phyloP scores from a whole-genome alignment of 73 alveolate genomes.

The Blepharisma stoltei region DNA sequence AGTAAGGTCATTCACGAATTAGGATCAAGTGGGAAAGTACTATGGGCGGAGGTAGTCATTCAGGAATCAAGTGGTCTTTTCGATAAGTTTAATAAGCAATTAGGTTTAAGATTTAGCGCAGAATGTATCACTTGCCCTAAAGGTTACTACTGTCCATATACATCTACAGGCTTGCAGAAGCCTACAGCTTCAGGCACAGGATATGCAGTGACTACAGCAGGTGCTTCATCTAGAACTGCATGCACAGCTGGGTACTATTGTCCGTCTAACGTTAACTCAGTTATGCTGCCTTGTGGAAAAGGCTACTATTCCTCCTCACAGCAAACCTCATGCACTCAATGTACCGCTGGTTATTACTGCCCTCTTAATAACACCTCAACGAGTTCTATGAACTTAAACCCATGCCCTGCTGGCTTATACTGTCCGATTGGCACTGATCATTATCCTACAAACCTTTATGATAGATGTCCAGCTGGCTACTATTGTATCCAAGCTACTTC shows the following conservation, averaged over 20 bases:
- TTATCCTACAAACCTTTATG: conserved; percentile 3
- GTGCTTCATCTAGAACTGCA: conserved; percentile 9
- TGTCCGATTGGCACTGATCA: conserved; percentile 56
- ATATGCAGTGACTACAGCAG: conserved; percentile 24
- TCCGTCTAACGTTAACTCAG: conserved; percentile 35
- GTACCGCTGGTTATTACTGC: conserved; percentile 49
- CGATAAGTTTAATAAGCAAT: background rate
- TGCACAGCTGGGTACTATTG: conserved; percentile 67
- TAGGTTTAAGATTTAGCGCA: background rate
- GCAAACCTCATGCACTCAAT: conserved; percentile 35
- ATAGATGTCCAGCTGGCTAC: conserved; percentile 43
- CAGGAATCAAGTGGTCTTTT: background rate
- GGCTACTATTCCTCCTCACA: conserved; percentile 31
- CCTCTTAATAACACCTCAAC: background rate
- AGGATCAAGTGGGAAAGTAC: too few relatives aligned
- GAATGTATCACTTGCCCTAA: conserved; percentile 20
- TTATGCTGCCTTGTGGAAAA: conserved; percentile 36
- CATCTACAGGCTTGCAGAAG: background rate
- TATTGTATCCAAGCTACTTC: conserved; percentile 30
- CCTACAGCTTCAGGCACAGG: conserved; percentile 5
- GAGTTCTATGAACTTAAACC: background rate
- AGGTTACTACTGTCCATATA: conserved; percentile 18
- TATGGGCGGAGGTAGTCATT: conserved; percentile 8
- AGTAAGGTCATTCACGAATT: too few relatives aligned
- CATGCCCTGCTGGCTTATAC: conserved; percentile 52